Percentiles rank a stretch among this genome's conserved stretches.
These are phyloP conservation scores for Diversispora eburnea DNA, from an alignment of 192 early-diverging fungal genomes.

Conservation along the genomic window DNA sequence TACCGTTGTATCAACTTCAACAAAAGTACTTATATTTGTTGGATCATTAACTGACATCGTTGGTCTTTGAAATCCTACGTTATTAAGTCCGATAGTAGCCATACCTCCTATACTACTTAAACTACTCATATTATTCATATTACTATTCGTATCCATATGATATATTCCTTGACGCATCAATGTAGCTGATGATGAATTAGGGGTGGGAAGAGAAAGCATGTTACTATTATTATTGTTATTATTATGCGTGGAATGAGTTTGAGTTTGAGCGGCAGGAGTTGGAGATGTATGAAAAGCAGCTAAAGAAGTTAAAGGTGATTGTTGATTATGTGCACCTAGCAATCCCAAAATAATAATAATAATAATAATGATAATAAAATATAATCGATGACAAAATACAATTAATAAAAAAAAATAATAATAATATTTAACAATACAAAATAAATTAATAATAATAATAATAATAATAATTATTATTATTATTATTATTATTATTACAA, in stretches of 20 bases:
- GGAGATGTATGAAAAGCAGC: not conserved
- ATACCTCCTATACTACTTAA: not conserved
- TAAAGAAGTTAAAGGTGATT: not conserved
- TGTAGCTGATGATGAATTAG: not conserved
- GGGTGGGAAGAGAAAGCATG: constrained; percentile 15
- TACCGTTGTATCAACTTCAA: constrained; percentile 6
- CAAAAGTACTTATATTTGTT: not conserved
- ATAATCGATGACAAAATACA: not conserved
- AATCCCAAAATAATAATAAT: not conserved
- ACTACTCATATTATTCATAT: constrained; percentile 6
- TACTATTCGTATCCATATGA: constrained; percentile 13
- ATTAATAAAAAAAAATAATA: not conserved
- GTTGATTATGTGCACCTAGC: not conserved
- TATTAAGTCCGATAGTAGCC: not conserved
- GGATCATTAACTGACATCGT: not conserved
- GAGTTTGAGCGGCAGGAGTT: not conserved
- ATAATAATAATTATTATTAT: too few species aligned
- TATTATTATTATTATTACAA: too few species aligned
- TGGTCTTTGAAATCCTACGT: not conserved
- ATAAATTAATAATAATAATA: too few species aligned
- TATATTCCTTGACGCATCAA: not conserved
- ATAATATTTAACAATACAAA: not conserved
- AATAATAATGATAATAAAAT: too few species aligned
- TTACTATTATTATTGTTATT: not conserved
- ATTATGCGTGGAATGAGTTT: not conserved